Conservation (phyloP, 2,329 filamentous ascomycete genomes). For the Fusarium compactum region DNA sequence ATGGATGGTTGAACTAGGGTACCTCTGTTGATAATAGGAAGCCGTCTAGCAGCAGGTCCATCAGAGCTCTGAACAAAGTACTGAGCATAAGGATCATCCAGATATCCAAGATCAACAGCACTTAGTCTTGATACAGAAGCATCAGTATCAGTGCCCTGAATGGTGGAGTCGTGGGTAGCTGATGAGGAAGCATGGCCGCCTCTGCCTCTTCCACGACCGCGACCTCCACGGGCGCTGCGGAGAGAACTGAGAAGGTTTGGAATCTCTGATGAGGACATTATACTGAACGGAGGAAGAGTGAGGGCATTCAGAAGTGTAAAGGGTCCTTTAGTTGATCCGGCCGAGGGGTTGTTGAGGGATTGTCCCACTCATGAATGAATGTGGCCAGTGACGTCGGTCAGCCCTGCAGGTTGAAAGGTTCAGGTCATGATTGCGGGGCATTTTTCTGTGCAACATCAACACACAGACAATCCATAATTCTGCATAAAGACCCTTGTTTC, state of each 20-base stretch:
- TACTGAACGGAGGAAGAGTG: background rate
- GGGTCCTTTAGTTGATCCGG: conserved; percentile 12
- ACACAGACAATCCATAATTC: background rate
- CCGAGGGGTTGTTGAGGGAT: conserved; percentile 9
- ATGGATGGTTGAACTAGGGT: conserved; percentile 40
- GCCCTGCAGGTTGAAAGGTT: conserved; percentile 7
- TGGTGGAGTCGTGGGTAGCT: conserved; percentile 74
- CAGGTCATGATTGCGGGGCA: conserved; percentile 31
- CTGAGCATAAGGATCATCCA: conserved; percentile 82
- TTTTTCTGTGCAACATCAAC: background rate
- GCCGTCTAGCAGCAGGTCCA: conserved; percentile 69
- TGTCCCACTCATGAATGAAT: conserved; percentile 2
- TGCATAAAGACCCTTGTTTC: background rate
- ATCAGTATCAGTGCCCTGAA: conserved; percentile 93
- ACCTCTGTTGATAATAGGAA: conserved; percentile 97
- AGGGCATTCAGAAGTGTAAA: conserved; percentile 11
- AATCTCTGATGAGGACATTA: conserved; percentile 79
- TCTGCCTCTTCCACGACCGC: conserved; percentile 46
- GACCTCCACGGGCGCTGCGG: conserved; percentile 56
- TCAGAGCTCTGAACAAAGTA: conserved; percentile 70
- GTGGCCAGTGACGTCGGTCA: conserved; percentile 28
- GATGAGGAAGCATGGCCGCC: conserved; percentile 51
- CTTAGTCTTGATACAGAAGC: conserved; percentile 90
- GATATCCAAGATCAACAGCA: conserved; percentile 86
- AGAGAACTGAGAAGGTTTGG: conserved; percentile 77